Evolutionary conservation across 345 rosid species (phyloP), one percentile per base, ranked within the genome.

Genomic region (Durio zibethinus): DNA sequence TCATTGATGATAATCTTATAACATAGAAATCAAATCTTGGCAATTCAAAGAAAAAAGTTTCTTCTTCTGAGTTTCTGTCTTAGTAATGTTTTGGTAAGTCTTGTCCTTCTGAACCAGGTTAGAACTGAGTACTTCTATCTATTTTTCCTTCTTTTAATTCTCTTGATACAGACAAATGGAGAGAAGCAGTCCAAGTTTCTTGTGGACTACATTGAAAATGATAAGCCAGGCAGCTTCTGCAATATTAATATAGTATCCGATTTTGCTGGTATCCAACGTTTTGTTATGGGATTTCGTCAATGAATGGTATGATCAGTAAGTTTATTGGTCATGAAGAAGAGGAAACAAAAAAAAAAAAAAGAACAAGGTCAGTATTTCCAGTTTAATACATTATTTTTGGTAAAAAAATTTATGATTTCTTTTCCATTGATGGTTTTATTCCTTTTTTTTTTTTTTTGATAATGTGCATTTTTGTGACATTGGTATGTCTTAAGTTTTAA

Each of bases 151-250:
- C 60, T 67, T 73, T 72, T 31, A 15, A 27, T 43, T 21, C 42
- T 80, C 65, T 57, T 81, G 74, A 12, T 84, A 80, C 90, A 92
- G 97, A 93, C 97, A 9, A 91, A 93, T 74, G 95, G 98, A 75
- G 92, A 87, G 74, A 86, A 85, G 73, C 99, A 96, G 67, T 90
- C 97, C 87, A 82, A 85, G 85, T 83, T 81, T 81, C 88, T 96
- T 1, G 79, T 83, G 10, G 88, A 90, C 70, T 89, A 88, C 86
- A 79, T 90, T 80, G 80, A 78, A 66, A 86, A 59, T 71, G 78
- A 83, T 31, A 31, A 40, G 73, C 76, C 75, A 50, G 81, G 84
- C 73, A 70, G 83, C 83, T 91, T 96, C 79, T 83, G 82, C 79
- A 84, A 88, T 79, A 54, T 90, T 60, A 81, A 78, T 57, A 74